Evolutionary conservation across 257 asterid species (phyloP).

Genomic region (Buddleja alternifolia): DNA sequence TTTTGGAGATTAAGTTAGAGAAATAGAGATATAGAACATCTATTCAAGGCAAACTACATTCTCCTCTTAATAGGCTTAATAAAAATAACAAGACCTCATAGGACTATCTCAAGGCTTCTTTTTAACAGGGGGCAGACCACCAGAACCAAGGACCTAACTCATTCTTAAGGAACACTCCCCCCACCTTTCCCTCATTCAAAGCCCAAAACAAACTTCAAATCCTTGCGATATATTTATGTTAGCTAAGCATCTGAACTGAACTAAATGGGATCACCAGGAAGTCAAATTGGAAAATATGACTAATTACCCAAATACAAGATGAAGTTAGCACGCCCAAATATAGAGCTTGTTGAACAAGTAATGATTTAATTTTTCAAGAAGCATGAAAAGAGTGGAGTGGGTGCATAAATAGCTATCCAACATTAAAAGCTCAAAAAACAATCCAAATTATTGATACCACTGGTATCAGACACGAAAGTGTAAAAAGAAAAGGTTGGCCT

Average conservation of each 20-base stretch:
- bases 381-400: neutral
- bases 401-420: constrained; percentile 1
- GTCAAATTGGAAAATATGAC: neutral
- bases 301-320: constrained; percentile 1
- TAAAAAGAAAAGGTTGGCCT: neutral
- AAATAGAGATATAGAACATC: neutral
- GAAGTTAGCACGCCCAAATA: neutral
- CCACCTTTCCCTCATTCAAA: neutral
- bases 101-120: neutral
- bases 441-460: constrained; percentile 22
- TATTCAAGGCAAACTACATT: neutral
- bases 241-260: neutral
- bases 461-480: neutral
- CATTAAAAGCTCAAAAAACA: neutral
- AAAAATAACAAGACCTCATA: constrained; percentile 6
- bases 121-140: neutral
- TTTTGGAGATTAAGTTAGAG: neutral
- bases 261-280: constrained; percentile 21
- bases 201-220: neutral
- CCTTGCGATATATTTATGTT: neutral
- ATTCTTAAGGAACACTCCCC: neutral
- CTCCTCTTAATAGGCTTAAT: constrained; percentile 6
- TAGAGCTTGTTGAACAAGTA: neutral
- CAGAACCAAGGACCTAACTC: neutral
- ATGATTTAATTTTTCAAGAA: neutral